Percentiles rank a stretch among this genome's conserved stretches.
Conservation (phyloP, 108 stramenopile species). For the Cyclotella choctawhatcheeana region DNA sequence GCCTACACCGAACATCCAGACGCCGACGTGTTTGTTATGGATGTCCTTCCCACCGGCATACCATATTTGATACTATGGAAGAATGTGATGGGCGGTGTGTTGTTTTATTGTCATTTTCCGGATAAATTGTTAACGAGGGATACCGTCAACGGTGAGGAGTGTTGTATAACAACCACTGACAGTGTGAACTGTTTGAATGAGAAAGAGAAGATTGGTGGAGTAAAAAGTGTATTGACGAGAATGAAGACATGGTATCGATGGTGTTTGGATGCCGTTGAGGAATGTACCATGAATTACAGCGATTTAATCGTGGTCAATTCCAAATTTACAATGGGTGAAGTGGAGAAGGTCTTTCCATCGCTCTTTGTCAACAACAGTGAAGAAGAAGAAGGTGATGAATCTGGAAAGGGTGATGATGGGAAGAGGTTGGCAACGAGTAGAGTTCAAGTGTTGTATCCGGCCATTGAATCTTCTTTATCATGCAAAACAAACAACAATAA, state of each 20-base stretch:
- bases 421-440: too few species aligned
- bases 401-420: too few species aligned
- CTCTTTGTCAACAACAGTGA: constrained; percentile 26
- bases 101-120: constrained; percentile 99
- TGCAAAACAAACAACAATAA: constrained; percentile 11
- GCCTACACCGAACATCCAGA: constrained; percentile 52
- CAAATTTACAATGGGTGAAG: constrained; percentile 85
- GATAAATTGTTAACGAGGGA: constrained; percentile 91
- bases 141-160: constrained; percentile 57
- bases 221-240: neutral
- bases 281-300: constrained; percentile 78
- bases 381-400: constrained; percentile 14
- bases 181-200: too few species aligned
- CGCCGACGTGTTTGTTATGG: constrained; percentile 79
- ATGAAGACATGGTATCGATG: constrained; percentile 63
- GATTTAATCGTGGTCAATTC: constrained; percentile 94
- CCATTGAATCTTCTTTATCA: constrained; percentile 71
- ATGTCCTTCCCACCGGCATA: constrained; percentile 92
- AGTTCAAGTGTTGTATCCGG: constrained; percentile 83
- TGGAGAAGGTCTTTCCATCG: constrained; percentile 74
- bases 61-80: constrained; percentile 69
- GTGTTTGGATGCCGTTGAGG: constrained; percentile 77
- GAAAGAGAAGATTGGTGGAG: constrained; percentile 5
- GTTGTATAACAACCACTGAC: too few species aligned
- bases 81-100: constrained; percentile 59